These are phyloP conservation scores for Lentinula sp. DNA, from an alignment of 768 basidiomycete genomes.

Conservation along the genomic window DNA sequence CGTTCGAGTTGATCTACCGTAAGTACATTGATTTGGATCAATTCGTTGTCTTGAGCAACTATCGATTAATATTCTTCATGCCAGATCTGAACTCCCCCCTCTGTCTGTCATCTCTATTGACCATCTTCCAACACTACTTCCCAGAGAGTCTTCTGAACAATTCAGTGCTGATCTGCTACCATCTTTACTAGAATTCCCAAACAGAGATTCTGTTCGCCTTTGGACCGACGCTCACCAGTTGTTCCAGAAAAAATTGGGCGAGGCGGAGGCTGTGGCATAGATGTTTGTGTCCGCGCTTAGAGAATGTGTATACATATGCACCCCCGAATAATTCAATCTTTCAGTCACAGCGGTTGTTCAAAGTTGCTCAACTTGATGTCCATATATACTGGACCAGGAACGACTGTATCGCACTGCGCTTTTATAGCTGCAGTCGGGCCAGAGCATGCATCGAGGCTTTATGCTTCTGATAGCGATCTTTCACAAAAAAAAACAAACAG, in stretches of 20 bases:
- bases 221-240: slow-evolving; percentile 69
- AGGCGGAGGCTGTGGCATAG: slow-evolving; percentile 24
- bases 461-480: neutral
- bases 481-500: neutral
- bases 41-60: neutral
- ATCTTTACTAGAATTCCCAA: slow-evolving; percentile 64
- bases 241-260: slow-evolving; percentile 47
- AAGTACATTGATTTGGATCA: slow-evolving; percentile 23
- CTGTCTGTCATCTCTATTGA: slow-evolving; percentile 93
- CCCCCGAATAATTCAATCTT: no score
- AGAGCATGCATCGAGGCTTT: neutral
- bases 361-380: no score
- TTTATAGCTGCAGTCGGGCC: neutral
- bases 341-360: no score
- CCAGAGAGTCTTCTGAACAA: slow-evolving; percentile 94
- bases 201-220: slow-evolving; percentile 47
- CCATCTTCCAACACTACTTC: slow-evolving; percentile 91
- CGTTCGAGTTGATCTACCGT: slow-evolving; percentile 79
- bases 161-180: slow-evolving; percentile 87
- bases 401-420: neutral
- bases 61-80: neutral
- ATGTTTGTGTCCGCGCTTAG: neutral
- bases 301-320: no score
- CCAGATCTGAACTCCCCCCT: slow-evolving; percentile 55
- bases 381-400: neutral